These are phyloP conservation scores for Theobroma grandiflorum DNA, from an alignment of 441 rosid genomes.

Conservation along the genomic window DNA sequence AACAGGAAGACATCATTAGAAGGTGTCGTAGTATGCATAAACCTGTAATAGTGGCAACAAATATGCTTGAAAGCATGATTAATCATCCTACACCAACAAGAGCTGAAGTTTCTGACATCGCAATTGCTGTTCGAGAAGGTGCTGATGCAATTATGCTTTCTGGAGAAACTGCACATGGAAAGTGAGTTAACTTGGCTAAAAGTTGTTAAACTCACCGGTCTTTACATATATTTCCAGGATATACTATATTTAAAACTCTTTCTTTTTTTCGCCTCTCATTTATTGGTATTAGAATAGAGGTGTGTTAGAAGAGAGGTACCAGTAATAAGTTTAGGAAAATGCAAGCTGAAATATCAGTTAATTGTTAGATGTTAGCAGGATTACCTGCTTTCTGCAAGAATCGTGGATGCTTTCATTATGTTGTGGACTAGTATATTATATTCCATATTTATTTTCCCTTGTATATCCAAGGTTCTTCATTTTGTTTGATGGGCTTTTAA, in stretches of 20 bases:
- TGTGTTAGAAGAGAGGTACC: not conserved
- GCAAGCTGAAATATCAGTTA: not conserved
- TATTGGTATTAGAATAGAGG: not conserved
- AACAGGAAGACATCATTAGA: slow-evolving; percentile 89
- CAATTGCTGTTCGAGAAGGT: slow-evolving; percentile 96
- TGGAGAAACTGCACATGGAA: slow-evolving; percentile 99
- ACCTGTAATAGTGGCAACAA: slow-evolving; percentile 96
- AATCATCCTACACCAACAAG: slow-evolving; percentile 98
- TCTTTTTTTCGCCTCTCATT: not conserved
- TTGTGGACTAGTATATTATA: not conserved
- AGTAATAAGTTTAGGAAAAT: not conserved
- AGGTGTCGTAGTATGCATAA: slow-evolving; percentile 88
- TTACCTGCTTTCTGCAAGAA: not conserved
- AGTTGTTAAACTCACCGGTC: not conserved
- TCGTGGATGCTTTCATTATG: not conserved
- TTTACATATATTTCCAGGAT: not conserved
- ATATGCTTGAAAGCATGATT: slow-evolving; percentile 99
- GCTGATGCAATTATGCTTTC: slow-evolving; percentile 98
- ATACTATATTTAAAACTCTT: not conserved
- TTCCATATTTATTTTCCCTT: no score
- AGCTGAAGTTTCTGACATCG: slow-evolving; percentile 99
- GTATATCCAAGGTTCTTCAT: no score
- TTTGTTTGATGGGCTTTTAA: no score
- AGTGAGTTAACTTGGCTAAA: slow-evolving; percentile 53
- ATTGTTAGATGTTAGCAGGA: not conserved